Evolutionary conservation across 345 rosid genomes (phyloP), one percentile per base, ranked within the genome.

Genomic region (Barbarea vulgaris): DNA sequence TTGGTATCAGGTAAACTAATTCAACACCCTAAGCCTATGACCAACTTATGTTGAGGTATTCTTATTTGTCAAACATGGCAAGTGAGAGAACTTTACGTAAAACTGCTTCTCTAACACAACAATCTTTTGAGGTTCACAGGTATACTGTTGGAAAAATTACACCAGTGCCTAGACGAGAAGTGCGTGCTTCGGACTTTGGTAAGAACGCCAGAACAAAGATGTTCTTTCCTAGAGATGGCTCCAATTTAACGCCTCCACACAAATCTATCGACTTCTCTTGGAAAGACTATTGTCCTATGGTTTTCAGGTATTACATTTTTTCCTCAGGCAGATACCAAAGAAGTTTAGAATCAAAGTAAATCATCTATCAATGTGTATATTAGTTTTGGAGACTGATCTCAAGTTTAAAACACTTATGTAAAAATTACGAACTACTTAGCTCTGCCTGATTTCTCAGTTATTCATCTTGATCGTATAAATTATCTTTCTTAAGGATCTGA

Each of bases 231-330:
- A 83, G 71, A 76, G 87, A 82, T 66, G 98, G 98, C 78, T 91
- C 95, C 69, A 90, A 84, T 74, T 79, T 89, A 53, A 94, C 98
- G n/a, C 98, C 97, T 70, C 89, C 91, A 0, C 98, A 94, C 81
- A 75, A 84, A 76, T 91, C 98, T 54, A 55, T 89, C 66, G 92
- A 87, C 84, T 94, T 94, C 82, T 79, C 79, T 65, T 94, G 98
- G 98, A 94, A 89, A 78, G 98, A 94, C 78, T 94, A 91, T 69
- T 91, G 98, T 81, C 98, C 98, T 36, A 91, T 91, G 98, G 98
- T 91, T 79, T 94, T 94, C 86, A 91, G 98, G 98, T 94, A 84
- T 25, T 2, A 21, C 77, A 57, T 22, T 18, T 70, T 70, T 69
- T 42, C 69, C 59, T 61, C 48, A 22, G 24, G 57, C 31, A 24